Percentiles rank a stretch among this genome's conserved stretches.
Conservation (phyloP, 2,329 filamentous ascomycete species). For the Diaporthe ampelina region DNA sequence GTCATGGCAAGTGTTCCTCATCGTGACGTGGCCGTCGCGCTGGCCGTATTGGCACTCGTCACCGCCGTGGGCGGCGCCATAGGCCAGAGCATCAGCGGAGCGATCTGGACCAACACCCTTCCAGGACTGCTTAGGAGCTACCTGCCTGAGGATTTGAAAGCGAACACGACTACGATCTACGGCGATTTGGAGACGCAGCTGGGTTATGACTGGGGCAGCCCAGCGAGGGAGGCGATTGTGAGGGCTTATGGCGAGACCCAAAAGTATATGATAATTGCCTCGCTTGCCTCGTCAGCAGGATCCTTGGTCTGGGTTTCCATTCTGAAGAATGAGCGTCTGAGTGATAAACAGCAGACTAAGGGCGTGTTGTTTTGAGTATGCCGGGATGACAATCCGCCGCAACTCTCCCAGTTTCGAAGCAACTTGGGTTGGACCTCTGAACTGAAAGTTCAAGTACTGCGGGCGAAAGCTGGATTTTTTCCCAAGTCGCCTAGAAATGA, state of each 20-base stretch:
- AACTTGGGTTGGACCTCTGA: not conserved
- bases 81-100: constrained; percentile 24
- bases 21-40: constrained; percentile 23
- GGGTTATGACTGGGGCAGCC: constrained; percentile 23
- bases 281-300: constrained; percentile 13
- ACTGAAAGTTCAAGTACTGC: too few species aligned
- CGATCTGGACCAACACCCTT: constrained; percentile 22
- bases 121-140: constrained; percentile 4
- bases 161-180: not conserved
- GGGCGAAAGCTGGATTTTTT: not conserved
- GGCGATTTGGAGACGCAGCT: constrained; percentile 1
- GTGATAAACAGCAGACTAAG: constrained; percentile 29
- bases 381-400: not conserved
- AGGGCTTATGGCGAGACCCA: constrained; percentile 31
- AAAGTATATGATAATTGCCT: constrained; percentile 30
- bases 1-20: constrained; percentile 20
- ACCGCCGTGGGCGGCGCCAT: constrained; percentile 29
- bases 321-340: constrained; percentile 21
- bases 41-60: constrained; percentile 11
- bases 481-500: not conserved
- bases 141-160: constrained; percentile 20
- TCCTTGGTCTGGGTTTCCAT: constrained; percentile 26
- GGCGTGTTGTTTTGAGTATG: not conserved
- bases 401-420: not conserved
- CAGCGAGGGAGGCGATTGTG: constrained; percentile 25